Conservation (phyloP, 129 eudicot genomes). For the Helichrysum umbraculigerum region DNA sequence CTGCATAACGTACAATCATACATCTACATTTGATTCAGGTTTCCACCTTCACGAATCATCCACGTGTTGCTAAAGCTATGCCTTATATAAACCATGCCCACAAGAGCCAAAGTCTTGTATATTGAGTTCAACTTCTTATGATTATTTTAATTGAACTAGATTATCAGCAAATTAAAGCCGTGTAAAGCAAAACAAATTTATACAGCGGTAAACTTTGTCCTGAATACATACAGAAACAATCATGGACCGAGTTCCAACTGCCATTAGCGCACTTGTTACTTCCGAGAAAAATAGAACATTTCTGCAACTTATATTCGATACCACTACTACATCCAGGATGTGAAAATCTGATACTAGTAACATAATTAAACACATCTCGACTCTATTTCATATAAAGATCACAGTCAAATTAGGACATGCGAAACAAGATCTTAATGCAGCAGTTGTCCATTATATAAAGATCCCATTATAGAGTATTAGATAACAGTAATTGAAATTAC, state of each 20-base stretch:
- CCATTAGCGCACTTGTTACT: background rate
- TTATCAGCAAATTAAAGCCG: background rate
- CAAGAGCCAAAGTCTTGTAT: slow-evolving; percentile 14
- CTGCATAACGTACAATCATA: slow-evolving; percentile 10
- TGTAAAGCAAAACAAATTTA: background rate
- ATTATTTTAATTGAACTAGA: background rate
- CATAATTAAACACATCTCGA: background rate
- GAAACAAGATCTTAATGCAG: background rate
- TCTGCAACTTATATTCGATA: too few species aligned
- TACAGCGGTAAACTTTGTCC: background rate
- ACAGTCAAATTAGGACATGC: background rate
- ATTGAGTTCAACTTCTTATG: slow-evolving; percentile 10
- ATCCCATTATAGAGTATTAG: background rate
- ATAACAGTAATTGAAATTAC: background rate
- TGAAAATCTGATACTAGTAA: background rate
- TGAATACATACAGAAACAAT: background rate
- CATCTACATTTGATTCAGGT: background rate
- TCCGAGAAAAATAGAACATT: too few species aligned
- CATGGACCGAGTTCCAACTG: background rate
- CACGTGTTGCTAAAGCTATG: slow-evolving; percentile 24
- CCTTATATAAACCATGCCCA: slow-evolving; percentile 5
- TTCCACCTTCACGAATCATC: slow-evolving; percentile 22
- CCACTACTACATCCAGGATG: background rate
- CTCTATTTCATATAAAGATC: background rate
- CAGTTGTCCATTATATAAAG: background rate